A percentile compares a stretch with the other conserved stretches of the same genome.
These are phyloP conservation scores for Zymoseptoria brevis DNA, from an alignment of 2,329 filamentous ascomycete species.

Conservation along the genomic window DNA sequence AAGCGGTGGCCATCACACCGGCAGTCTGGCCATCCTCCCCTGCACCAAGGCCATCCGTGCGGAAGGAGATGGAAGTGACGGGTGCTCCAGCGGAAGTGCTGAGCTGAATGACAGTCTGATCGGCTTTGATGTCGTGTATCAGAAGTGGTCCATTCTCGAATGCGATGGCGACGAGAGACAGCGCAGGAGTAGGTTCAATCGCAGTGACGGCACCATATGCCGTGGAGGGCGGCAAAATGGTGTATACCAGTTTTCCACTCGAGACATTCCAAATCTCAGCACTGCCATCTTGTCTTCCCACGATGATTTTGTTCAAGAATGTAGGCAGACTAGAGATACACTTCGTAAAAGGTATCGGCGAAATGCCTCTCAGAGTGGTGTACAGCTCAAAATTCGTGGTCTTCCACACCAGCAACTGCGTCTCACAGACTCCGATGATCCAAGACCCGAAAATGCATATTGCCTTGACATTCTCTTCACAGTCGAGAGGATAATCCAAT, in stretches of 20 bases:
- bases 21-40: slow-evolving; percentile 76
- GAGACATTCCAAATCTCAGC: slow-evolving; percentile 98
- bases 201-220: slow-evolving; percentile 77
- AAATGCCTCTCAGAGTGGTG: slow-evolving; percentile 62
- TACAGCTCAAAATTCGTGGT: slow-evolving; percentile 77
- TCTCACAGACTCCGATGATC: slow-evolving; percentile 72
- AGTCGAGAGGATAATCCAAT: slow-evolving; percentile 58
- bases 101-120: slow-evolving; percentile 57
- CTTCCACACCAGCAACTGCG: slow-evolving; percentile 83
- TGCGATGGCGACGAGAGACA: slow-evolving; percentile 81
- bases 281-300: slow-evolving; percentile 76
- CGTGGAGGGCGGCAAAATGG: slow-evolving; percentile 66
- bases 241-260: slow-evolving; percentile 84
- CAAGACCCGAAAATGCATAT: slow-evolving; percentile 82
- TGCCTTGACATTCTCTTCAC: slow-evolving; percentile 64
- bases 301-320: slow-evolving; percentile 91
- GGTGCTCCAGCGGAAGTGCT: slow-evolving; percentile 53
- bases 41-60: slow-evolving; percentile 80
- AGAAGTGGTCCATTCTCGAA: slow-evolving; percentile 71
- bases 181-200: slow-evolving; percentile 71
- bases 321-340: slow-evolving; percentile 84
- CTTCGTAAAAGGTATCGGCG: slow-evolving; percentile 59
- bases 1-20: slow-evolving; percentile 91
- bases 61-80: slow-evolving; percentile 78
- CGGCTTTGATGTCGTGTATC: slow-evolving; percentile 73